phyloP scores from a whole-genome alignment of 192 early-diverging fungal genomes.

The Mycoemilia scoparia region DNA sequence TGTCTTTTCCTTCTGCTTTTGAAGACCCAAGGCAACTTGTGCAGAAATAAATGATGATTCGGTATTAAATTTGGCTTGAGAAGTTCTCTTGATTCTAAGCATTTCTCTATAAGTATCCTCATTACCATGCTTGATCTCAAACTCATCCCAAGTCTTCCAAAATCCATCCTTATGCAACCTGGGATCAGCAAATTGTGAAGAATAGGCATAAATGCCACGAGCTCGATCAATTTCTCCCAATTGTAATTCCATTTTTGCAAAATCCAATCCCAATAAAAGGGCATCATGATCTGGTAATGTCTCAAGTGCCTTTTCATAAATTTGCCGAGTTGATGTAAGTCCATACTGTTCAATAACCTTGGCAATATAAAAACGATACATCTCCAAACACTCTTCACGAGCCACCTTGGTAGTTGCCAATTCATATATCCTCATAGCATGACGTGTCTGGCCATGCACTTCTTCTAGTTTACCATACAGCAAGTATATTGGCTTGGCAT shows the following conservation, averaged over 20 bases:
- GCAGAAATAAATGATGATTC: constrained; percentile 48
- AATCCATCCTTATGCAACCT: constrained; percentile 48
- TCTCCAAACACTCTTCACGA: constrained; percentile 53
- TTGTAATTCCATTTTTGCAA: constrained; percentile 70
- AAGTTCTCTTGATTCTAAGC: constrained; percentile 81
- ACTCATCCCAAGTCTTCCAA: constrained; percentile 89
- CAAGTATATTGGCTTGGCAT: constrained; percentile 70
- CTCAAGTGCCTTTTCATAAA: constrained; percentile 84
- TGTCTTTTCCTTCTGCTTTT: no score
- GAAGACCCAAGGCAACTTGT: no score
- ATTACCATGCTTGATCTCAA: constrained; percentile 92
- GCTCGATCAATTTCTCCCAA: constrained; percentile 92
- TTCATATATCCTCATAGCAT: constrained; percentile 89
- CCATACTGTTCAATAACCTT: constrained; percentile 78
- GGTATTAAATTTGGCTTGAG: constrained; percentile 66
- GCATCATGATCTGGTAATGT: constrained; percentile 67
- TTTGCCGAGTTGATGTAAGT: constrained; percentile 64
- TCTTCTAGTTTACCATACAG: constrained; percentile 89
- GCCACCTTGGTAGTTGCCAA: constrained; percentile 67
- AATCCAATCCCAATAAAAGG: constrained; percentile 57
- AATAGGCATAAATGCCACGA: constrained; percentile 70
- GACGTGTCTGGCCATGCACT: constrained; percentile 71
- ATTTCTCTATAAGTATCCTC: constrained; percentile 98
- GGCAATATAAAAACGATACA: constrained; percentile 81
- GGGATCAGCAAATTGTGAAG: constrained; percentile 76